Percentiles rank a stretch among this genome's conserved stretches.
These are phyloP conservation scores for Alliaria petiolata DNA, from an alignment of 345 rosid genomes.

Conservation along the genomic window DNA sequence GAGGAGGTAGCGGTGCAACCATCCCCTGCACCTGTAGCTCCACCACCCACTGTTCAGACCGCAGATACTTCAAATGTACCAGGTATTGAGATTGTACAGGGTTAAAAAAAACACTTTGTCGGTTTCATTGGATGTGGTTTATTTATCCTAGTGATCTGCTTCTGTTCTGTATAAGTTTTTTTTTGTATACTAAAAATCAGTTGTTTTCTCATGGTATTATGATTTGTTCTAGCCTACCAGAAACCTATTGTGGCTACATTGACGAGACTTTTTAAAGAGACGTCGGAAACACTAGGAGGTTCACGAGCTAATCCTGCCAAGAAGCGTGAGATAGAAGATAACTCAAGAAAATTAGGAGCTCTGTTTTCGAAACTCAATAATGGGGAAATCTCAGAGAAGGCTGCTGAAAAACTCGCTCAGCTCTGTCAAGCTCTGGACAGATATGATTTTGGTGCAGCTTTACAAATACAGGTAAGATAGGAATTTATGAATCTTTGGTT, in stretches of 20 bases:
- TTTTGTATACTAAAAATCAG: neutral
- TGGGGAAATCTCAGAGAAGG: slow-evolving; percentile 26
- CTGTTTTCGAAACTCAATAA: slow-evolving; percentile 9
- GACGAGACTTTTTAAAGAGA: slow-evolving; percentile 74
- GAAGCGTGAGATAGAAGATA: slow-evolving; percentile 15
- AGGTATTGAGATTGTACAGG: neutral
- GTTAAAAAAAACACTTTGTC: neutral
- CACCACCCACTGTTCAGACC: neutral
- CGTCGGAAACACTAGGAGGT: slow-evolving; percentile 67
- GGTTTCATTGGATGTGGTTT: too few relatives aligned
- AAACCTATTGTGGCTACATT: slow-evolving; percentile 45
- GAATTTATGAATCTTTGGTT: neutral
- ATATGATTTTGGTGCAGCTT: slow-evolving; percentile 57
- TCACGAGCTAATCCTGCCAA: slow-evolving; percentile 38
- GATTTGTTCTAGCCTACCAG: slow-evolving; percentile 47
- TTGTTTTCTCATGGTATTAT: neutral
- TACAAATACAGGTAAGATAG: slow-evolving; percentile 17
- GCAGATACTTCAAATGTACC: neutral
- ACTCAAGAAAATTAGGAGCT: slow-evolving; percentile 10
- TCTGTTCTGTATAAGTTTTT: neutral
- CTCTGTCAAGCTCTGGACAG: slow-evolving; percentile 39
- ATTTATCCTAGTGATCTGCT: too few relatives aligned
- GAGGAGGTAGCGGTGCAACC: neutral
- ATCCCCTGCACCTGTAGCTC: neutral
- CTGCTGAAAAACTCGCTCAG: slow-evolving; percentile 33